Percentiles rank a stretch among this genome's conserved stretches.
phyloP scores from a whole-genome alignment of 352 stramenopile genomes.

The Elongisporangium prolatum region DNA sequence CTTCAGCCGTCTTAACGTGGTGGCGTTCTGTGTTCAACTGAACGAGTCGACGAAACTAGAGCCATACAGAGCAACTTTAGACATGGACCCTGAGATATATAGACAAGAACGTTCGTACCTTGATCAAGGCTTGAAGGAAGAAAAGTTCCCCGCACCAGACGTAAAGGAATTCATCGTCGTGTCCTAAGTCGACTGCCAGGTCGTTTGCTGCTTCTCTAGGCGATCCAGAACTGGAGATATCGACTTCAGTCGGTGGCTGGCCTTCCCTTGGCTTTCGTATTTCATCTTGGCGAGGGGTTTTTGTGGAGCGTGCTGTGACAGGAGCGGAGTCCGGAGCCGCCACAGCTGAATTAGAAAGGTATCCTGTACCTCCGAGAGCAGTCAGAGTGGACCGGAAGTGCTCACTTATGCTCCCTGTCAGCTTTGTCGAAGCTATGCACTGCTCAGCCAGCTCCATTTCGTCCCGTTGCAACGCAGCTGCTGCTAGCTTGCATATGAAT shows the following conservation, averaged over 20 bases:
- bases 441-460: slow-evolving; percentile 12
- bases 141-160: slow-evolving; percentile 60
- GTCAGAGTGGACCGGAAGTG: slow-evolving; percentile 30
- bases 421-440: slow-evolving; percentile 37
- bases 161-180: slow-evolving; percentile 50
- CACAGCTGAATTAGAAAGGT: slow-evolving; percentile 23
- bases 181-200: background rate
- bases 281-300: slow-evolving; percentile 18
- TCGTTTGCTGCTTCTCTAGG: background rate
- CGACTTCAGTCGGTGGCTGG: background rate
- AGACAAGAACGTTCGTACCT: slow-evolving; percentile 18
- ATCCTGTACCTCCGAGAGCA: slow-evolving; percentile 18
- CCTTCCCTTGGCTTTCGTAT: slow-evolving; percentile 4
- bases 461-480: slow-evolving; percentile 12
- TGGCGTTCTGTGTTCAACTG: background rate
- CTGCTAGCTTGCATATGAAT: slow-evolving; percentile 32
- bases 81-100: background rate
- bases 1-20: background rate
- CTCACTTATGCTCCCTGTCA: slow-evolving; percentile 28
- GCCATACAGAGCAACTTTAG: background rate
- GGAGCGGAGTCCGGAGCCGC: slow-evolving; percentile 3
- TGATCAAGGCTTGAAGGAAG: slow-evolving; percentile 44
- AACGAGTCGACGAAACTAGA: background rate
- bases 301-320: slow-evolving; percentile 22
- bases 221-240: background rate